Conservation (phyloP, 495 filamentous ascomycete species). For the Thermothielavioides terrestris region DNA sequence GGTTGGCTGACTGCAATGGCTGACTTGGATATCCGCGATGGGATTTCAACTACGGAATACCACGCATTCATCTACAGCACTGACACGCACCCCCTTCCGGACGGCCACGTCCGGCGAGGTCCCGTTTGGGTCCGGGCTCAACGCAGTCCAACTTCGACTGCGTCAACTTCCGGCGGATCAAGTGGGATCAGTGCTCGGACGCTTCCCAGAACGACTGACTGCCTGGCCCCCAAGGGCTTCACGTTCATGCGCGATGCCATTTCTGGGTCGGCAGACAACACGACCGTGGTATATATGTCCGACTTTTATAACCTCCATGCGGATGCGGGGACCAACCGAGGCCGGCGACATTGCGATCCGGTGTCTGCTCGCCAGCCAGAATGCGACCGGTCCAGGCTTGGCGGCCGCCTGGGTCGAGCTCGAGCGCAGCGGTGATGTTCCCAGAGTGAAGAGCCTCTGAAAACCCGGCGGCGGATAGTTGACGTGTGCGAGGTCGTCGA, state of each 20-base stretch:
- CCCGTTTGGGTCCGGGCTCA: slow-evolving; percentile 51
- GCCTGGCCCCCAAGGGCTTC: slow-evolving; percentile 58
- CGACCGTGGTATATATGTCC: slow-evolving; percentile 35
- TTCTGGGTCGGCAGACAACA: slow-evolving; percentile 6
- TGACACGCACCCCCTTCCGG: slow-evolving; percentile 47
- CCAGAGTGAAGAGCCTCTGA: slow-evolving; percentile 39
- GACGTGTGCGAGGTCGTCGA: slow-evolving; percentile 54
- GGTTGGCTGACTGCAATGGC: background rate
- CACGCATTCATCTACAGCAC: slow-evolving; percentile 49
- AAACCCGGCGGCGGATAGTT: slow-evolving; percentile 37
- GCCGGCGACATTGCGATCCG: slow-evolving; percentile 39
- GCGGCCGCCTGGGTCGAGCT: slow-evolving; percentile 48
- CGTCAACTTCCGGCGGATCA: slow-evolving; percentile 45
- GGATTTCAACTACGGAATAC: slow-evolving; percentile 63
- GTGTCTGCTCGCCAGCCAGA: slow-evolving; percentile 33
- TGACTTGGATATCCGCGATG: slow-evolving; percentile 7
- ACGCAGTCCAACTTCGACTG: slow-evolving; percentile 50
- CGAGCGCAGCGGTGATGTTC: slow-evolving; percentile 35
- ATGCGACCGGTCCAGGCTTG: slow-evolving; percentile 23
- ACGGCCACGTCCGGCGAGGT: slow-evolving; percentile 54
- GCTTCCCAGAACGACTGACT: slow-evolving; percentile 51
- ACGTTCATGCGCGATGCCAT: slow-evolving; percentile 46
- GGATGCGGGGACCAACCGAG: slow-evolving; percentile 50
- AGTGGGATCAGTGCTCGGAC: slow-evolving; percentile 50
- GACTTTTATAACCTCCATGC: slow-evolving; percentile 57